These are phyloP conservation scores for Ceratobasidium sp. DNA, from an alignment of 1,284 basidiomycete genomes.

Conservation along the genomic window DNA sequence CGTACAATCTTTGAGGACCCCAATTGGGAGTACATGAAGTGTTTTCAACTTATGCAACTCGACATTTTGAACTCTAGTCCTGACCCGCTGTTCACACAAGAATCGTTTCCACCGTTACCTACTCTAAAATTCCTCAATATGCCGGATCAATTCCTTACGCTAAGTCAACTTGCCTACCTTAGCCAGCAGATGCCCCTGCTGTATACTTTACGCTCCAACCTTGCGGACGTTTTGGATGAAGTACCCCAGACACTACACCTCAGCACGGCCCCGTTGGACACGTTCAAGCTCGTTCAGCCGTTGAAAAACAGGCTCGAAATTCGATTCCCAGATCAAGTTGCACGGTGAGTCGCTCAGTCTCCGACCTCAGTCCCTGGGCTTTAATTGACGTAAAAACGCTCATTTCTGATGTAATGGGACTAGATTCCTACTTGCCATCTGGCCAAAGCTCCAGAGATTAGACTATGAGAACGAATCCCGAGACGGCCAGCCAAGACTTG, in stretches of 20 bases:
- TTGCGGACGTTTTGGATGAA: too few relatives aligned
- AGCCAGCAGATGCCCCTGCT: background rate
- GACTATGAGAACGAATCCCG: background rate
- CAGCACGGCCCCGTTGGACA: background rate
- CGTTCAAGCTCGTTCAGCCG: background rate
- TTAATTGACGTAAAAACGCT: too few relatives aligned
- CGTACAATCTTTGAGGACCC: too few relatives aligned
- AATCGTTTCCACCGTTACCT: background rate
- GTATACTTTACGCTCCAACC: too few relatives aligned
- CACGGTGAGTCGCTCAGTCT: background rate
- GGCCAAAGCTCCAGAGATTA: background rate
- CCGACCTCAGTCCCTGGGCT: background rate
- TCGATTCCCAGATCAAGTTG: background rate
- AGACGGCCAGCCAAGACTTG: background rate
- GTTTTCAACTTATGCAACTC: too few relatives aligned
- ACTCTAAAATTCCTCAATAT: background rate
- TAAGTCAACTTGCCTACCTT: background rate
- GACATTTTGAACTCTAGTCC: too few relatives aligned
- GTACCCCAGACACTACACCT: too few relatives aligned
- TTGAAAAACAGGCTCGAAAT: background rate
- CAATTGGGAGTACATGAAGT: too few relatives aligned
- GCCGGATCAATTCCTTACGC: background rate
- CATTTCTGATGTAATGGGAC: too few relatives aligned
- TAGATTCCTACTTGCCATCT: background rate
- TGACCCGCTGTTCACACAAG: background rate